Base-by-base conservation (phyloP, 176 grass and related monocot species). In the Carex parvula region DNA sequence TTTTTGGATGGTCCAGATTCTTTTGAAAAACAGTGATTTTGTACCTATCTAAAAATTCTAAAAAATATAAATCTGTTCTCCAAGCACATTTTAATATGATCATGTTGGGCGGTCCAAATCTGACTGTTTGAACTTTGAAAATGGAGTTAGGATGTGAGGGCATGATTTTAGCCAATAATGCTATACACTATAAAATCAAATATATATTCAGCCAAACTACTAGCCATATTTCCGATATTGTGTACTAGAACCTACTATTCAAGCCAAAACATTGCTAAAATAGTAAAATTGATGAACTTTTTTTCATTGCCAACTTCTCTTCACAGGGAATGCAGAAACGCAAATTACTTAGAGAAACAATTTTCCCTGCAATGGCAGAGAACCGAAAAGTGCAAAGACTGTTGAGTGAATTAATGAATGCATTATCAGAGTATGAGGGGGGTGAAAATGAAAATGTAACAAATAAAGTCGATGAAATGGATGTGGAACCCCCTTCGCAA, bases 271-370 rank as follows among this genome's bases (percentile, higher is more conserved):
- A 77, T 24, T 75, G 20, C 21, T 53, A 53, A 73, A 50, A 5
- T 56, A 73, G 33, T 26, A 12, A 56, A 17, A 54, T 56, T 77
- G 10, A 77, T 57, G 50, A 58, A 63, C 53, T 32, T 82, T 69
- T 13, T 69, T 17, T 8, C 5, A 15, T 70, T 81, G 55, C 8
- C n/a, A 53, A 81, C 52, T 75, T 53, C 65, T 14, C 88, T 60
- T 14, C 88, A 16, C 88, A 99, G 96, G 96, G 96, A 80, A 93
- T 99, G 86, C 90, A 95, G 85, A 99, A 99, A 44, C 93, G 93
- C 26, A 92, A 90, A 53, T 86, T 99, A 60, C 89, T 99, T 2
- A 89, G 83, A 86, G 96, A 99, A 89, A 91, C 90, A 53, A 88
- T 99, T 55, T 88, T 99, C 82, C 96, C 93, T 18, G 92, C 91